These are phyloP conservation scores for Prunella vulgaris DNA, from an alignment of 257 asterid genomes.

Conservation along the genomic window DNA sequence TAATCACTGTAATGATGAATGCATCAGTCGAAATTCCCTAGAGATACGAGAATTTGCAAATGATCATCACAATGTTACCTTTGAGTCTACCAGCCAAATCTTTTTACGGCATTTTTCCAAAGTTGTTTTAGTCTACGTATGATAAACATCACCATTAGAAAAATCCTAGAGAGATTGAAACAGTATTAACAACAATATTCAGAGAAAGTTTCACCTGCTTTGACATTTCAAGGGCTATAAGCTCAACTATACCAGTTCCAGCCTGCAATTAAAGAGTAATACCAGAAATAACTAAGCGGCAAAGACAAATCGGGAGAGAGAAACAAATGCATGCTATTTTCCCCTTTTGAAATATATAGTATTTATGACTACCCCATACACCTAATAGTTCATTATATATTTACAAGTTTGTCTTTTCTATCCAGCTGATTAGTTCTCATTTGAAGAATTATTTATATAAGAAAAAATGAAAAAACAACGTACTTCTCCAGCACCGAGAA, in stretches of 20 bases:
- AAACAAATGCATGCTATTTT: not conserved
- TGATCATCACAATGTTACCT: constrained; percentile 45
- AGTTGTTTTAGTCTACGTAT: constrained; percentile 45
- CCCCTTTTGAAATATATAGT: not conserved
- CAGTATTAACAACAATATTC: not conserved
- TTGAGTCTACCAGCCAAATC: constrained; percentile 93
- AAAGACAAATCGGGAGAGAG: not conserved
- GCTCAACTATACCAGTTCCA: constrained; percentile 97
- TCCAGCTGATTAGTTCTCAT: not conserved
- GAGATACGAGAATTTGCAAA: not conserved
- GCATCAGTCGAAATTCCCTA: not conserved
- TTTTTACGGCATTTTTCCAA: constrained; percentile 69
- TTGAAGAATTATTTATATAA: not conserved
- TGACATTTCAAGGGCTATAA: constrained; percentile 88
- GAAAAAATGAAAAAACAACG: not conserved
- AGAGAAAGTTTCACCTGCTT: constrained; percentile 51
- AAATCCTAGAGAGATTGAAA: not conserved
- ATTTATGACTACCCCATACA: too few relatives aligned
- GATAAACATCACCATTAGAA: constrained; percentile 17
- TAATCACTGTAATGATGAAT: constrained; percentile 53
- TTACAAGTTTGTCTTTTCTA: too few relatives aligned
- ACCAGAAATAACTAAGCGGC: too few relatives aligned
- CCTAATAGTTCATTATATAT: too few relatives aligned
- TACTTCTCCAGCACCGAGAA: constrained; percentile 99
- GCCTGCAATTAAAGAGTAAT: constrained; percentile 58